Percentiles rank a stretch among this genome's conserved stretches.
Evolutionary conservation across 352 stramenopile species (phyloP).

Genomic region (Globisporangium middletonii): DNA sequence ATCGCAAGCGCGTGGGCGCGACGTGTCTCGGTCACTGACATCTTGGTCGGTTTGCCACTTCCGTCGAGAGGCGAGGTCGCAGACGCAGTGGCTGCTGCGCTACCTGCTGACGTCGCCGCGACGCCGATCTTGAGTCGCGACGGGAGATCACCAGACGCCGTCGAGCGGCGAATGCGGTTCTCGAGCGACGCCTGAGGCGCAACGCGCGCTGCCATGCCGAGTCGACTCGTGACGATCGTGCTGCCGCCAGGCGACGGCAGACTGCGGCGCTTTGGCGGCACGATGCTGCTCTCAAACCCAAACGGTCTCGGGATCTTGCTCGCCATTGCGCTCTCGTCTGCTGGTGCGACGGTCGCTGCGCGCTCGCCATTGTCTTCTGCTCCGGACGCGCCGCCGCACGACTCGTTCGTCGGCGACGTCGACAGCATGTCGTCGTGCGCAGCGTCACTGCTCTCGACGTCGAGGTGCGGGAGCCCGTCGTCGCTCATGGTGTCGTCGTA

Average conservation of each 20-base stretch:
- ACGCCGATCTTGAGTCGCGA: slow-evolving; percentile 12
- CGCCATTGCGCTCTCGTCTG: background rate
- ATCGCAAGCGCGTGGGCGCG: slow-evolving; percentile 28
- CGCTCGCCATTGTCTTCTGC: slow-evolving; percentile 14
- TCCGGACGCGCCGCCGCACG: slow-evolving; percentile 6
- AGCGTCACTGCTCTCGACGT: background rate
- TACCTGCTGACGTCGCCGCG: background rate
- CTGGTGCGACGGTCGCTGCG: slow-evolving; percentile 8
- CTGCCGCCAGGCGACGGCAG: slow-evolving; percentile 10
- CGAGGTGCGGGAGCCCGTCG: background rate
- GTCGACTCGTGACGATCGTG: slow-evolving; percentile 16
- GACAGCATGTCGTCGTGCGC: slow-evolving; percentile 1
- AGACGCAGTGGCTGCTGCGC: background rate
- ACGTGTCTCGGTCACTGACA: slow-evolving; percentile 25
- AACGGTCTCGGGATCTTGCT: slow-evolving; percentile 12
- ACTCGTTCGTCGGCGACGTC: slow-evolving; percentile 10
- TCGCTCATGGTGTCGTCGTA: background rate
- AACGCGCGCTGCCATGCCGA: slow-evolving; percentile 40
- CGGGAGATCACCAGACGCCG: slow-evolving; percentile 3
- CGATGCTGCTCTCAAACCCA: slow-evolving; percentile 7
- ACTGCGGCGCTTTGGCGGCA: slow-evolving; percentile 21
- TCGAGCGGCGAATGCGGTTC: slow-evolving; percentile 11
- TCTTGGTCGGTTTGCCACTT: slow-evolving; percentile 16
- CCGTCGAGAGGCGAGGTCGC: slow-evolving; percentile 5
- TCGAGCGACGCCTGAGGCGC: slow-evolving; percentile 12